A percentile compares a stretch with the other conserved stretches of the same genome.
phyloP scores from a whole-genome alignment of 192 early-diverging fungal genomes.

The Helicostylum pulchrum region DNA sequence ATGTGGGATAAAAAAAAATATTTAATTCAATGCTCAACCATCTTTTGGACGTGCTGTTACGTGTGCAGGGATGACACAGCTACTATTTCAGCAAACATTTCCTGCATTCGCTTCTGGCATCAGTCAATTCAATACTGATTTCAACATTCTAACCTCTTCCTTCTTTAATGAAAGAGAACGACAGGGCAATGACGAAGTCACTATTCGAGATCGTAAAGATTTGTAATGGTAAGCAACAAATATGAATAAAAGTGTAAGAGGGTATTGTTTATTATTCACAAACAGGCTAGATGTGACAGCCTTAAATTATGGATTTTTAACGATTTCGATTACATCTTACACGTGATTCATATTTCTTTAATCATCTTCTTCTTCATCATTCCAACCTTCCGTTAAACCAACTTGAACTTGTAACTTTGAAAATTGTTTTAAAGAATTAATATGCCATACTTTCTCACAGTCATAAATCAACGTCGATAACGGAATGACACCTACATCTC shows the following conservation, averaged over 20 bases:
- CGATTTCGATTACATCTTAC: too few species aligned
- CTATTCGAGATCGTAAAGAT: too few species aligned
- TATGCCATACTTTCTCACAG: background rate
- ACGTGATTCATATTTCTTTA: too few species aligned
- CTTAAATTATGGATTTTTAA: too few species aligned
- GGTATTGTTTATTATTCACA: too few species aligned
- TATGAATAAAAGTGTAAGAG: too few species aligned
- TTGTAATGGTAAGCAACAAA: too few species aligned
- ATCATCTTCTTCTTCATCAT: background rate
- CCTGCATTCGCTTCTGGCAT: background rate
- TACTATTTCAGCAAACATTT: background rate
- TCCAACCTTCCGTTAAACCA: slow-evolving; percentile 16
- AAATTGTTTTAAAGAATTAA: slow-evolving; percentile 6
- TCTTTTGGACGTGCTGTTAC: too few species aligned
- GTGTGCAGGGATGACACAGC: too few species aligned
- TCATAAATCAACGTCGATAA: slow-evolving; percentile 11
- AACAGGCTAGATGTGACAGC: too few species aligned
- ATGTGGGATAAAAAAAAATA: too few species aligned
- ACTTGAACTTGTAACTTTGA: background rate
- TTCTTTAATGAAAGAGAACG: background rate
- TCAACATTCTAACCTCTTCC: background rate
- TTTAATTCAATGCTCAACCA: too few species aligned
- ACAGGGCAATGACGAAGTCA: background rate
- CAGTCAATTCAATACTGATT: background rate
- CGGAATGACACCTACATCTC: background rate